Percentiles rank a stretch among this genome's conserved stretches.
Conservation (phyloP, 257 asterid species). For the Solanum virginianum region DNA sequence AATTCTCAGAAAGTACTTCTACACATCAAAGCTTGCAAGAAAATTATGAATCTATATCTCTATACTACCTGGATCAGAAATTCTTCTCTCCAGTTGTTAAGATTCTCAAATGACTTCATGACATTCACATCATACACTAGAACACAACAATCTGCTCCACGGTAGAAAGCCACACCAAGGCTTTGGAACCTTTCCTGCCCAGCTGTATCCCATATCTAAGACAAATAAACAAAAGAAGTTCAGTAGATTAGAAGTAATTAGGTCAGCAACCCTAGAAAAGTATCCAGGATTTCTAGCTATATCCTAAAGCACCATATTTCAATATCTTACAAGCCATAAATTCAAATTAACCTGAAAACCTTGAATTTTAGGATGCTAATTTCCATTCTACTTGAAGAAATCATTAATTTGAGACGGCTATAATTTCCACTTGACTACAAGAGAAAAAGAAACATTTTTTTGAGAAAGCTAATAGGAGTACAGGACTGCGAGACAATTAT, state of each 20-base stretch:
- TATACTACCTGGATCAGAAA: constrained; percentile 44
- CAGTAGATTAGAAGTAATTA: background rate
- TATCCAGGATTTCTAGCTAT: background rate
- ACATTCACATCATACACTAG: constrained; percentile 45
- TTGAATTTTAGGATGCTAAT: background rate
- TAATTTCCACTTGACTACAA: background rate
- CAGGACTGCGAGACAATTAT: background rate
- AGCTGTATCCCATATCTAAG: constrained; percentile 68
- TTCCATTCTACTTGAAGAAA: background rate
- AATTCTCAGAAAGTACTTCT: background rate
- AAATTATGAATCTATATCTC: background rate
- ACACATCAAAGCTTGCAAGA: background rate
- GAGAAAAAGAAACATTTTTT: background rate
- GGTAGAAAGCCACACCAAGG: constrained; percentile 68
- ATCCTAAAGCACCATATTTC: background rate
- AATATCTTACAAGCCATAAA: background rate
- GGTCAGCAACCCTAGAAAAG: background rate
- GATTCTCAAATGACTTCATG: constrained; percentile 41
- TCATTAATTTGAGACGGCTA: background rate
- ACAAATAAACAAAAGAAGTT: background rate
- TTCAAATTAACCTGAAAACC: background rate
- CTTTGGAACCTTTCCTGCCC: constrained; percentile 72
- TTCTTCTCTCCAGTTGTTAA: constrained; percentile 60
- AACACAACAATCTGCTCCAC: constrained; percentile 67
- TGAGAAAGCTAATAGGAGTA: background rate